Conservation (phyloP, 2,329 filamentous ascomycete species). For the Ophiostoma sp. region DNA sequence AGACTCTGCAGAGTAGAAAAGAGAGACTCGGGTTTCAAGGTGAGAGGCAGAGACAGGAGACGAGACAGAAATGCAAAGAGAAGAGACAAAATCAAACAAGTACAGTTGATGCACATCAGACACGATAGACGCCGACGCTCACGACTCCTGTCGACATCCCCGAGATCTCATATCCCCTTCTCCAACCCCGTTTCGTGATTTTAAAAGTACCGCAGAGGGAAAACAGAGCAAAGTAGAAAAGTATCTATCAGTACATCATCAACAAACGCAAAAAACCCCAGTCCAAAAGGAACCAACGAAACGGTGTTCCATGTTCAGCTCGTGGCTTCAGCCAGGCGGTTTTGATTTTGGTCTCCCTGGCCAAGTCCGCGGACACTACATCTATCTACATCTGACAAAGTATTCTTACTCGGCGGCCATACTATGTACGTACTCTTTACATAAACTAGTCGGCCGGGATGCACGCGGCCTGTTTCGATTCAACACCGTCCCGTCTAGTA, state of each 20-base stretch:
- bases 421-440: too few relatives aligned
- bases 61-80: neutral
- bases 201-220: neutral
- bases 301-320: neutral
- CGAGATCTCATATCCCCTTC: neutral
- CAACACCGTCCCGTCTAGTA: neutral
- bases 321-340: neutral
- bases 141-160: neutral
- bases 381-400: too few relatives aligned
- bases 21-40: neutral
- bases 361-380: neutral
- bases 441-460: neutral
- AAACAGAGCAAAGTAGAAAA: neutral
- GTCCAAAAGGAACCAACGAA: neutral
- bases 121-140: neutral
- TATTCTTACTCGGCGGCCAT: too few relatives aligned
- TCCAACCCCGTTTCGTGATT: neutral
- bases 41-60: neutral
- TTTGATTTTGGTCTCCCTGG: neutral
- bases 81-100: neutral
- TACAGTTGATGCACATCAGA: neutral
- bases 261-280: neutral
- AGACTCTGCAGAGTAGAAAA: neutral
- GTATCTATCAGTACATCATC: neutral
- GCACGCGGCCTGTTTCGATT: conserved; percentile 9